Evolutionary conservation across 805 yeast species (phyloP), one percentile per base, ranked within the genome.

Genomic region (Wickerhamomyces pijperi): DNA sequence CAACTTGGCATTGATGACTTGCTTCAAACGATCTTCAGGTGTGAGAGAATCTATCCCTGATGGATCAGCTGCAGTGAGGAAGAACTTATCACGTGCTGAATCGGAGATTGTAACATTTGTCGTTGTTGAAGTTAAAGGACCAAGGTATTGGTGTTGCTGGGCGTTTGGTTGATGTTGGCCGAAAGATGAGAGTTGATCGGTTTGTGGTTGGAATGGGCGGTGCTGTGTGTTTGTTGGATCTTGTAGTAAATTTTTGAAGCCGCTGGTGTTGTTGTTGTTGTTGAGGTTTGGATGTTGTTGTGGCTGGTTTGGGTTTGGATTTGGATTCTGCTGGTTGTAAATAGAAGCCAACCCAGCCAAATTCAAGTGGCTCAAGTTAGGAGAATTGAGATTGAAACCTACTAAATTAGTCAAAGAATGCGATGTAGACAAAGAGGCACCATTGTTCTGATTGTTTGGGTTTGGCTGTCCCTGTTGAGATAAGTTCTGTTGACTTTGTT

Each of bases 51-150:
- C 23, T 9, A 9, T 21, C 9, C 23, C 23, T 21, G 23, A 21
- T 5, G 97, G 97, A 56, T 90, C 97, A 0, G 97, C 97, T 0
- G 97, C 97, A 0, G 97, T 90, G 36, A 90, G 63, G 63, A 90
- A 88, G 60, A 90, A 90, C 58, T 87, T 87, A 55, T 88, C 97
- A 46, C 86, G 71, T 1, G 96, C 95, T 2, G 92, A 78, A 40
- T 83, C 90, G 2, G 65, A 58, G 34, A 52, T 51, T 21, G 23
- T 21, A 9, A 9, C 23, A 7, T 35, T 32, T 40, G 46, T 29
- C 33, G 41, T 15, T 14, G 36, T 39, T 15, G 43, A 42, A 8
- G 36, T 32, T 25, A 36, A 37, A 16, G 38, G 47, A 34, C 34
- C 37, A 15, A 36, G 39, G 7, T 46, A 46, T 20, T 41, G 47